Base-by-base conservation (phyloP, 2,329 filamentous ascomycete species). In the Ophiostoma piceae region DNA sequence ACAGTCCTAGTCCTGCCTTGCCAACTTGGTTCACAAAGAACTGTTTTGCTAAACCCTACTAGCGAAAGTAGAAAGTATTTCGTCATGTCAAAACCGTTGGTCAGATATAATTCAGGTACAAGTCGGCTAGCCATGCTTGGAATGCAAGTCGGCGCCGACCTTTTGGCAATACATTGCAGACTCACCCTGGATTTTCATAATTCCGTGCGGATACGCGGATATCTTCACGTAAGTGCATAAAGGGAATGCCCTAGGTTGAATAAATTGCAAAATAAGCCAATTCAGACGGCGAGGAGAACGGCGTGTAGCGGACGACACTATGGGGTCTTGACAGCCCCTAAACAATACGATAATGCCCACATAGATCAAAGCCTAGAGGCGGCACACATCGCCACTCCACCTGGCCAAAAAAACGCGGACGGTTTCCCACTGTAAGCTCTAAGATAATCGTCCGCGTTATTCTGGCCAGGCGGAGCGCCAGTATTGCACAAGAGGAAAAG, bases 361-460 rank as follows among this genome's bases (percentile, higher is more conserved):
- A 37, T 39, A 39, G 14, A 32, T n/a, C 26, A 7, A 7, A n/a
- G n/a, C 22, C 54, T 26, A 60, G 26, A 60, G 22, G 22, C 54
- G 57, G 26, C 54, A 62, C 57, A 32, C 51, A 57, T 57, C 16
- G n/a, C n/a, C n/a, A n/a, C n/a, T n/a, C n/a, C n/a, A n/a, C n/a
- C n/a, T n/a, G n/a, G n/a, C n/a, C n/a, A n/a, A n/a, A n/a, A n/a
- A n/a, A n/a, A n/a, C n/a, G n/a, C n/a, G n/a, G n/a, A n/a, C n/a
- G n/a, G n/a, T n/a, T n/a, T n/a, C n/a, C n/a, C n/a, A n/a, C n/a
- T n/a, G n/a, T n/a, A n/a, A n/a, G n/a, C n/a, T n/a, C n/a, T n/a
- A n/a, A n/a, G n/a, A n/a, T n/a, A n/a, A n/a, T n/a, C n/a, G n/a
- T n/a, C n/a, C n/a, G n/a, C n/a, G n/a, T n/a, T n/a, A n/a, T n/a